Conservation (phyloP, 306 rosid genomes). For the cucumber (Cucumis sativus) region Cucumber_9930_V3 NC_026660.2:9105501-9106000, state of each 20-base stretch:
- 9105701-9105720: constrained; percentile 2
- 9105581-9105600: constrained; percentile 1
- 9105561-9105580: constrained; percentile 11
- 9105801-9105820: background rate
- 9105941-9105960: background rate
- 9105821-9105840: background rate
- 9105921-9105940: background rate
- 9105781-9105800: background rate
- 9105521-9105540: background rate
- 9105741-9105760: constrained; percentile 19
- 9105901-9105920: background rate
- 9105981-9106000: background rate
- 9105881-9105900: background rate
- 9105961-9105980: background rate
- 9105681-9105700: constrained; percentile 1
- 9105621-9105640: background rate
- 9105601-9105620: constrained; percentile 10
- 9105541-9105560: background rate
- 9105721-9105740: background rate
- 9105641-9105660: constrained; percentile 6
- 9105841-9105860: too few species aligned
- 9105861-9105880: background rate
- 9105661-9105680: background rate
- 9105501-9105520: background rate
- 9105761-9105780: background rate